Base-by-base conservation (phyloP, 345 rosid species). In the Linum lewisii region DNA sequence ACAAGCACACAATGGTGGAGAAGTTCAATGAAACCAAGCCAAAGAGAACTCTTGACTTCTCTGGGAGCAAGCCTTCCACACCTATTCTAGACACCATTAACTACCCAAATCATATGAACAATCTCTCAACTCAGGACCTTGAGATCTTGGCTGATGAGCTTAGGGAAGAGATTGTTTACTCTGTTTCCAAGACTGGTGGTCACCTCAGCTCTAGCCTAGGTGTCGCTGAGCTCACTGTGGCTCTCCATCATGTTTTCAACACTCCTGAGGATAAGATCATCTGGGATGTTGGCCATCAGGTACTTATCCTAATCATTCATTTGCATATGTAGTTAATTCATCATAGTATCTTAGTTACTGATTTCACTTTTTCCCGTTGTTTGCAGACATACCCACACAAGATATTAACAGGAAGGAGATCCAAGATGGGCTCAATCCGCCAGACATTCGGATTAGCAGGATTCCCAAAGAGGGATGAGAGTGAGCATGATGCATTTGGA, bases 241-340 rank as follows among this genome's bases (percentile, higher is more conserved):
- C 83, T 11, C 79, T 81, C 47, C 86, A 81, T 71, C 73, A 74
- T 70, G 83, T 81, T 0, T 81, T 81, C 67, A 60, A 63, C 61
- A 58, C 71, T 20, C 83, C 83, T 10, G 45, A 76, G 13, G 86
- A 81, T 50, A 81, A 70, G 67, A 76, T 81, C 57, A 69, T 78
- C 50, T 81, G 83, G 83, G 86, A 81, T 64, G 83, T 81, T n/a
- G 86, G 79, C 0, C 86, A 81, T 68, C 86, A 76, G 81, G 82
- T 81, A 29, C 37, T 29, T 8, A 26, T 14, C 51, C 18, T 49
- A 21, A 10, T 34, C 24, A 5, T 7, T 37, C 8, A 53, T 10
- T 21, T n/a, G n/a, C 25, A 10, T 63, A 22, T 5, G 36, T 63
- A 5, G 2, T 20, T 26, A 29, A 6, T 36, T 36, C 21, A 19